Evolutionary conservation across 306 rosid genomes (phyloP), one percentile per base, ranked within the genome.

Genomic region (Spatholobus suberectus): DNA sequence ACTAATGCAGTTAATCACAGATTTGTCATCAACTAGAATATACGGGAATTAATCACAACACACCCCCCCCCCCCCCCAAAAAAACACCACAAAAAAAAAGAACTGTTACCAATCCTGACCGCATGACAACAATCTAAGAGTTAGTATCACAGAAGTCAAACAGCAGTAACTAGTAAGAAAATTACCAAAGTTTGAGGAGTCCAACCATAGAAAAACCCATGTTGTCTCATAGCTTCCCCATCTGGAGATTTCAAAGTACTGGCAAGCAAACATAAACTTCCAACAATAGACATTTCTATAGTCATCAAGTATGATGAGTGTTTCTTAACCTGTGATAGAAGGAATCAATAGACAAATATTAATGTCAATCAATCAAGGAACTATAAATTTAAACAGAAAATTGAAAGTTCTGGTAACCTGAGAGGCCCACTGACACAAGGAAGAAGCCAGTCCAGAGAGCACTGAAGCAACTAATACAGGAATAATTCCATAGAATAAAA

Each of bases 381-480:
- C 41, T 76, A 26, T 58, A 41, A 63, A 18, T 58, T 44, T 26
- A 82, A 65, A 75, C 15, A 58, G 41, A 73, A 80, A 78, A 78
- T 23, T 15, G 59, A 37, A 85, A 24, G 38, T 89, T 69, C 70
- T 37, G 58, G 86, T 72, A 77, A 96, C 99, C 99, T 96, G 99
- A 73, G 98, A 96, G 79, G 98, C 98, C 99, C 99, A 96, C 73
- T 96, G 99, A 85, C 99, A 96, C 88, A 96, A 83, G 58, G 98
- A 68, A 80, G 99, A 96, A 78, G 99, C 98, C 81, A 96, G 84
- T 61, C 99, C 99, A 13, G 99, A 96, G 74, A 96, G 99, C 59
- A 96, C 89, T 46, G 99, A 96, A 41, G 97, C 97, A 83, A 89
- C 88, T 86, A 96, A 86, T 82, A 96, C 93, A 11, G 99, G 99